A percentile compares a stretch with the other conserved stretches of the same genome.
Evolutionary conservation across 441 rosid genomes (phyloP).

Genomic region (Melastoma candidum): DNA sequence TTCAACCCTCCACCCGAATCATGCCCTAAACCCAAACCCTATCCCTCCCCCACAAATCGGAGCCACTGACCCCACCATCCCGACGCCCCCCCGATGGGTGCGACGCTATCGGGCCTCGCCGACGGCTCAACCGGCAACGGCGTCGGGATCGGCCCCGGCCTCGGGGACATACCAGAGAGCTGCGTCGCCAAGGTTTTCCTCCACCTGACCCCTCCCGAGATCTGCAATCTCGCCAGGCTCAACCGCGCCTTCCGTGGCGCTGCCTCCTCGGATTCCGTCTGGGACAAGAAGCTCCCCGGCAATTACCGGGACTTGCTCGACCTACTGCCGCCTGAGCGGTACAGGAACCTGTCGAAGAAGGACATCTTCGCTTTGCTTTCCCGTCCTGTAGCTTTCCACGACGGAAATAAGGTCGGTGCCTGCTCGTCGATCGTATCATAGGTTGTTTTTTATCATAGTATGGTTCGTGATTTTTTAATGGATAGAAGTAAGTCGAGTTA

Average conservation of each 20-base stretch:
- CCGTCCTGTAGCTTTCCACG: constrained; percentile 49
- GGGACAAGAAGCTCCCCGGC: constrained; percentile 43
- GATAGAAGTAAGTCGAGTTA: no score
- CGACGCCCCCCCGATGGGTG: constrained; percentile 32
- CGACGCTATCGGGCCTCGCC: constrained; percentile 59
- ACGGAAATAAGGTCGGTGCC: constrained; percentile 48
- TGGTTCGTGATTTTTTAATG: no score
- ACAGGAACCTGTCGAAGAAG: constrained; percentile 39
- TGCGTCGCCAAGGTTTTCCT: constrained; percentile 50
- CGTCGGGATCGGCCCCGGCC: constrained; percentile 40
- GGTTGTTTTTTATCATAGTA: no score
- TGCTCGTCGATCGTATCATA: no score
- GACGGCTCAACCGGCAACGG: constrained; percentile 33
- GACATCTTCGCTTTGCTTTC: constrained; percentile 49
- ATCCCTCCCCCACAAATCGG: no score
- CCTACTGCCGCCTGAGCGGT: constrained; percentile 43
- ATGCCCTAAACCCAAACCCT: no score
- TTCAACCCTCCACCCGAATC: no score
- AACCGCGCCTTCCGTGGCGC: constrained; percentile 49
- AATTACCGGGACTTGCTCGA: constrained; percentile 41
- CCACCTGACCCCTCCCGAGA: constrained; percentile 53
- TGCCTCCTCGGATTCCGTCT: constrained; percentile 53
- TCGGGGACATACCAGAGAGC: constrained; percentile 58
- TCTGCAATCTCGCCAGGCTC: constrained; percentile 52
- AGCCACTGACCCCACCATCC: no score